Evolutionary conservation across 306 rosid genomes (phyloP), one percentile per base, ranked within the genome.

Genomic region (Acacia confusa): DNA sequence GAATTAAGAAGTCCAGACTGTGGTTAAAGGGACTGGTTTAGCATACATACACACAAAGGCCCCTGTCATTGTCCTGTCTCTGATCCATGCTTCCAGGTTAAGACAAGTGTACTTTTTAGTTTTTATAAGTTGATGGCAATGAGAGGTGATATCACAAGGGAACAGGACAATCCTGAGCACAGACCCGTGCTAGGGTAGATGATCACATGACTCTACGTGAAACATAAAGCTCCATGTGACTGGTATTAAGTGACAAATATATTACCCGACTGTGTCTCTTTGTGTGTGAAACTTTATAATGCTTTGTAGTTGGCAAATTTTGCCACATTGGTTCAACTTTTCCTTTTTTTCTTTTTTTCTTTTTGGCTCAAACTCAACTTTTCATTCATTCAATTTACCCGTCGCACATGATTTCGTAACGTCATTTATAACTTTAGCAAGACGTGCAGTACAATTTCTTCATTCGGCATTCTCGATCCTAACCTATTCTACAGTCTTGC

Each of bases 91-190:
- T n/a, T 1, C 24, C 22, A 36, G 67, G 19, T 67, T 75, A 65
- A 70, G 58, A 47, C 32, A 27, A 57, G 64, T 47, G 10, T 69
- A 32, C 16, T 25, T 47, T 61, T 40, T 2, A 50, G 52, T 55
- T 36, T 68, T n/a, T 3, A 50, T 53, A 25, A 38, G 72, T n/a
- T 27, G 44, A 68, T 41, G 41, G 41, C 64, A 7, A 41, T 14
- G 41, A 47, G 64, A 7, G 66, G 79, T 48, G 67, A 36, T 43
- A 43, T 91, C 92, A 89, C 92, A 82, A 86, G 93, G 89, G 78
- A 82, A 88, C 85, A 79, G 84, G 34, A 75, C 28, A 32, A 65
- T 32, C 32, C 24, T 50, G 43, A 78, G 69, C 55, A 44, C 12
- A 70, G 38, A 9, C 53, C 84, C 86, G 83, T 91, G 84, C 75